Evolutionary conservation across 306 rosid species (phyloP), one percentile per base, ranked within the genome.

Genomic region (Corylus heterophylla): DNA sequence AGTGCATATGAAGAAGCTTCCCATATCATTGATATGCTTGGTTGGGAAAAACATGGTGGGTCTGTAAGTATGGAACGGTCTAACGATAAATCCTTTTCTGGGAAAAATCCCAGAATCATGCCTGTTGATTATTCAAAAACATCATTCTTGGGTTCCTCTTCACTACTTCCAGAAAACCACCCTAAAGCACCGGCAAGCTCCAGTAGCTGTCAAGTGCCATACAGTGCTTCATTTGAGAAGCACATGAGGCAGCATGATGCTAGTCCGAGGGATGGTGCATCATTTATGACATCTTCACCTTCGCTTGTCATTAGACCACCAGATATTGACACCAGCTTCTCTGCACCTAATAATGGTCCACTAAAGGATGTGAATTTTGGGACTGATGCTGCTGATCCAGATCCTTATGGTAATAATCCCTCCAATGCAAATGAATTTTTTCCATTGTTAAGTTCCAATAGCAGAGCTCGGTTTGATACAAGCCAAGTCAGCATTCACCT

Each of bases 71-170:
- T 63, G 54, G 87, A 78, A 73, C 81, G 69, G 66, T 31, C 75
- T 17, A 86, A 77, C 75, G 89, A 83, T 74, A 83, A 89, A 81
- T 80, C 88, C 74, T 58, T 66, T 63, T 80, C 69, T 80, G 80
- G 84, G 79, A 76, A 71, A 75, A 76, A 77, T 72, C 13, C 79
- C 73, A 76, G 75, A 27, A 74, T 90, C 70, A 42, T 37, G 75
- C 85, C 89, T 25, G 27, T 59, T 71, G 87, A 89, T 29, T 71
- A 74, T 81, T 76, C 84, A 17, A 80, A 74, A 78, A 9, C 83
- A 78, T 72, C 94, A 9, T 18, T 20, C 71, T n/a, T 73, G 58
- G 92, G 80, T 50, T n/a, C 90, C 17, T 61, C 75, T 80, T 56
- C 81, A 14, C 77, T 73, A 52, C 78, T 88, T 79, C 80, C 77